Base-by-base conservation (phyloP, 805 yeast genomes). In the Saturnispora diversa region DNA sequence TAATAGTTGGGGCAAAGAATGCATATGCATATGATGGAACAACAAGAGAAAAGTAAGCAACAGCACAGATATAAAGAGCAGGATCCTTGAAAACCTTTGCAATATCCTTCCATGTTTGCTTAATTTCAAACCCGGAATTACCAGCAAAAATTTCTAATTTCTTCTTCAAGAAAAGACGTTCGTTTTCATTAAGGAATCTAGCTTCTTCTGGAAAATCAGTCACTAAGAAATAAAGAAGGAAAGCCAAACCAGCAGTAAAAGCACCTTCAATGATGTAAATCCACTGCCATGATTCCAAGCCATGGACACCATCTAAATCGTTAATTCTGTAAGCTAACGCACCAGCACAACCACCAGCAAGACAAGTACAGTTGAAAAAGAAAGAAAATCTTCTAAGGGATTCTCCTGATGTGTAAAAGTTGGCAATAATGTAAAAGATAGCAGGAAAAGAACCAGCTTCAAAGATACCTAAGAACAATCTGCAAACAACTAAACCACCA, bases 261-360 rank as follows among this genome's bases (percentile, higher is more conserved):
- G 63, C 47, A 44, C 65, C 65, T 47, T 60, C 64, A 42, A 60
- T 59, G 39, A 68, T 61, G 52, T 66, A 69, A 33, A 68, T 52
- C 70, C 72, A 69, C 52, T 60, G 58, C 74, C 74, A 69, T 3
- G 69, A 62, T 10, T 58, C 48, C 17, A 62, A 42, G 8, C 74
- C 74, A 37, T 53, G 58, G 7, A 45, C 57, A 31, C 71, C 71
- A 48, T 75, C 68, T 50, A 81, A 65, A 28, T 74, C 75, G 50
- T 74, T 59, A 48, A 79, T 74, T 45, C 74, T 75, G 51, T 72
- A 76, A 7, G 88, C 86, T 50, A 81, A 69, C 25, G 84, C 75
- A 44, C 87, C 87, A 11, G 81, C 80, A 50, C 83, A 80, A 21
- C 83, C 87, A 55, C 90, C 88, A 1, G 88, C 84, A 40, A 82